Evolutionary conservation across 2,329 filamentous ascomycete species (phyloP), one percentile per base, ranked within the genome.

Genomic region (Penicillium sclerotiorum): DNA sequence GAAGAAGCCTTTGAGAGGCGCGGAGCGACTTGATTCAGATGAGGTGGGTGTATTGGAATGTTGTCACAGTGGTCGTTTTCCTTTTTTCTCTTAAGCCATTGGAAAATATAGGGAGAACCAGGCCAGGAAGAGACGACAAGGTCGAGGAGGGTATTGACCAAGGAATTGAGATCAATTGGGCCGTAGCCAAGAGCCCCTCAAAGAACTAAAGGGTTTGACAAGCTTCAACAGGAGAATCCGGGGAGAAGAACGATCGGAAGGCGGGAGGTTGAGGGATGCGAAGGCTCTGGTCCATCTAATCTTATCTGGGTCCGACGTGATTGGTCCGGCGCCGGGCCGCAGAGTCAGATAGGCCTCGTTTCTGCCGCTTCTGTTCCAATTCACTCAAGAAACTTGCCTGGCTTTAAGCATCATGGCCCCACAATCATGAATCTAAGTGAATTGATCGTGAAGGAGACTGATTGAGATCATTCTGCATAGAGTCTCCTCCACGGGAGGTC

Each of bases 281-380:
- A 60, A 64, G 60, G 56, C 58, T 60, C 61, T 63, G 58, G 63
- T 49, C 55, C 64, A 71, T 71, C 68, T 70, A 70, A 72, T 72
- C 69, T 72, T 70, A 72, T 72, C 69, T 65, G 15, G 43, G 21
- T 21, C 11, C 25, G 6, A 40, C 47, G 21, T 66, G 52, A 70
- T 69, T 70, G 67, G 67, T 25, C 20, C 49, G 13, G 20, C 37
- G 33, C 47, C 36, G 44, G 33, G 47, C 50, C n/a, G 47, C 47
- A 56, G 52, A 57, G 49, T 51, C 38, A 27, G 25, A 42, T 32
- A 27, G 13, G n/a, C 35, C 18, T 37, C 21, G 37, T 40, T 40
- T 40, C 37, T 43, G 27, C 40, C 27, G 13, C 27, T 22, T 15
- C 13, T 2, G 8, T 2, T 13, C 15, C 13, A 38, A n/a, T 23